Evolutionary conservation across 495 filamentous ascomycete genomes (phyloP), one percentile per base, ranked within the genome.

Genomic region (Penicillium cataractarum): DNA sequence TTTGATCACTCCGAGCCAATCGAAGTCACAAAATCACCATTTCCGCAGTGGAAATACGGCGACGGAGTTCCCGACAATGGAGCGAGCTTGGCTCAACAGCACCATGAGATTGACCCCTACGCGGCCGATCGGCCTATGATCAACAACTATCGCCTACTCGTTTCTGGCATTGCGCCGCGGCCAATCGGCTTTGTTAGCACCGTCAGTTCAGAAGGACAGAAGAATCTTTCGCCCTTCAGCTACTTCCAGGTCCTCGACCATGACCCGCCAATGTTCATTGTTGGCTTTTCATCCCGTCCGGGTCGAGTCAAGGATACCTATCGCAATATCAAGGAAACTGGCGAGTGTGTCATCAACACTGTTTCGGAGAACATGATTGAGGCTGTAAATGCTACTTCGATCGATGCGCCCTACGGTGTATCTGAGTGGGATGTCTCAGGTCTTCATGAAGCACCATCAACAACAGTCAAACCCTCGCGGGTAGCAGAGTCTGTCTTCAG

Each of bases 81-180:
- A 9, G 74, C 74, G 59, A 73, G 72, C 48, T 73, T 82, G 40
- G 72, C 77, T 15, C 75, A 82, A 61, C 72, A 78, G 21, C 92
- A 94, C 68, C 72, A 90, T 46, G 78, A 86, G 60, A 93, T 97
- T 65, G 88, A 96, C 75, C 93, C 93, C 4, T 91, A 92, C 67
- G 84, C 80, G 26, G 69, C 84, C 8, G 86, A 84, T 50, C 80
- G 92, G 1, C 86, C 86, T 0, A 74, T 85, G 0, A 76, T 82
- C 1, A 85, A 83, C 72, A 96, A 97, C 76, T 97, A 97, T 81
- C 95, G 95, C 68, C 86, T 97, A 0, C 82, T 96, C 5, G 94
- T 96, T 73, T 89, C 85, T 2, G 90, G 85, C 15, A 87, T 97
- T 60, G 84, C 92, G 10, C 93, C 93, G 0, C 86, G 93, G 9